Evolutionary conservation across 169 alveolate genomes (phyloP).

Genomic region (Eimeria tenella): DNA sequence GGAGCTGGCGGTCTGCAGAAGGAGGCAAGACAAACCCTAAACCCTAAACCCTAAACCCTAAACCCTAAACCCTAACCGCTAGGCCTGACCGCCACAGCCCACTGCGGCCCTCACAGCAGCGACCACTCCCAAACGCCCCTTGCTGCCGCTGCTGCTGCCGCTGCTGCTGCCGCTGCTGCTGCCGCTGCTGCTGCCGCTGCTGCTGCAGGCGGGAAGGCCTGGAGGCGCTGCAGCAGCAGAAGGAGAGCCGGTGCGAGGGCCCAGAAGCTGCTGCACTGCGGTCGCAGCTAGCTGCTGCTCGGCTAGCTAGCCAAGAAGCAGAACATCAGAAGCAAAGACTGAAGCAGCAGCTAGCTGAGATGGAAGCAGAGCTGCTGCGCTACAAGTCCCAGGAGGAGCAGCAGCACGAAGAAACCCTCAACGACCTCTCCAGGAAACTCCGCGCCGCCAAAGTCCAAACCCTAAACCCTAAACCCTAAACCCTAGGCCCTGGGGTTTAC

Average conservation of each 20-base stretch:
- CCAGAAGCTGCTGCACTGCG: background rate
- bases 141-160: background rate
- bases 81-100: background rate
- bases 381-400: background rate
- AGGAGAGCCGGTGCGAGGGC: background rate
- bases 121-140: background rate
- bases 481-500: background rate
- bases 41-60: slow-evolving; percentile 11
- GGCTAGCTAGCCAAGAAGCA: slow-evolving; percentile 7
- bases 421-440: background rate
- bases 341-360: background rate
- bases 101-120: too few relatives aligned
- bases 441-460: background rate
- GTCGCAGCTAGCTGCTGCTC: slow-evolving; percentile 2
- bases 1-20: background rate
- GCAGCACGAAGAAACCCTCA: slow-evolving; percentile 1
- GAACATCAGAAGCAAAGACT: slow-evolving; percentile 4
- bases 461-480: slow-evolving; percentile 8
- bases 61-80: background rate
- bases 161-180: background rate
- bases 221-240: slow-evolving; percentile 19
- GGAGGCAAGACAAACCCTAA: slow-evolving; percentile 19
- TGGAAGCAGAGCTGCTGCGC: background rate
- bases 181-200: background rate
- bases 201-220: background rate